phyloP scores from a whole-genome alignment of 768 basidiomycete genomes.

The Leccinellum albellum region DNA sequence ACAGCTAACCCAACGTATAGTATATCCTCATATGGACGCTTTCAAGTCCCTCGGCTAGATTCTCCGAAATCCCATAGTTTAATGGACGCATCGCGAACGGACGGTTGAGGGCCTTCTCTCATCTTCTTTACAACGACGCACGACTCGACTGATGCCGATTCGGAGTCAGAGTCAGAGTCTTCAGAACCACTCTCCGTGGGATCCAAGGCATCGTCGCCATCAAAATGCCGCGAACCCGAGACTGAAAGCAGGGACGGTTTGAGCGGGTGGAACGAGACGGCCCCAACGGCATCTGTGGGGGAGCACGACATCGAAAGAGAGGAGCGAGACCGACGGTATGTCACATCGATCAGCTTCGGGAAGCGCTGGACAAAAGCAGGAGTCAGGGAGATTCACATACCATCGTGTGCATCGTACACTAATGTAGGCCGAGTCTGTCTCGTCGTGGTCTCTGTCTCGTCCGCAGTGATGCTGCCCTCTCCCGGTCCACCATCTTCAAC shows the following conservation, averaged over 20 bases:
- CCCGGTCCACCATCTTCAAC: neutral
- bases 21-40: neutral
- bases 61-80: slow-evolving; percentile 23
- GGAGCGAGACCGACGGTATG: neutral
- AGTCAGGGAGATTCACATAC: slow-evolving; percentile 33
- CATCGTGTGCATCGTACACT: slow-evolving; percentile 52
- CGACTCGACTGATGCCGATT: neutral
- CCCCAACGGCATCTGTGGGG: slow-evolving; percentile 64
- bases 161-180: slow-evolving; percentile 17
- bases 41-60: neutral
- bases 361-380: neutral
- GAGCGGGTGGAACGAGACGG: slow-evolving; percentile 69
- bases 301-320: neutral
- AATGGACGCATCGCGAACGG: slow-evolving; percentile 26
- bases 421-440: slow-evolving; percentile 28
- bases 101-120: slow-evolving; percentile 16
- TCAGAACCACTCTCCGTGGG: neutral
- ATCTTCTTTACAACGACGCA: neutral
- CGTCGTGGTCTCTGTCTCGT: neutral
- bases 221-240: slow-evolving; percentile 78
- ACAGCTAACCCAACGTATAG: neutral
- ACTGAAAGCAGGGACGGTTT: slow-evolving; percentile 55
- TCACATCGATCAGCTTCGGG: neutral
- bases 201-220: slow-evolving; percentile 4
- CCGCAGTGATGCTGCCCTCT: slow-evolving; percentile 1